Percentiles rank a stretch among this genome's conserved stretches.
phyloP scores from a whole-genome alignment of 1,139 yeast genomes.

The Sugiyamaella sp. region DNA sequence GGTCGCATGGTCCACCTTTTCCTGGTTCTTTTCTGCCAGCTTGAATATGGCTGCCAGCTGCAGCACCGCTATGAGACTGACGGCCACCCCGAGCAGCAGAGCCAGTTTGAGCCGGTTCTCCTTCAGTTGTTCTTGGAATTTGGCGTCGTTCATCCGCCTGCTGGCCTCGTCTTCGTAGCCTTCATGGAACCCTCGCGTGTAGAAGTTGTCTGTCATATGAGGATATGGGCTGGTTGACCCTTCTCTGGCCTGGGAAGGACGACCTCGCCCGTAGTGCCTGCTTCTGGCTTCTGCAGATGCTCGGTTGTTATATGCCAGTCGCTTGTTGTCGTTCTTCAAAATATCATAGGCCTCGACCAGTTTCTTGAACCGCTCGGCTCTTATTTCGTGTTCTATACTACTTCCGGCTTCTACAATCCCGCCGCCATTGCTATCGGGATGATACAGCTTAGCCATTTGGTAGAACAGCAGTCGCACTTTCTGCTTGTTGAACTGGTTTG shows the following conservation, averaged over 20 bases:
- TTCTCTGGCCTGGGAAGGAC: constrained; percentile 1
- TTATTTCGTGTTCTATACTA: constrained; percentile 25
- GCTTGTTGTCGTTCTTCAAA: constrained; percentile 57
- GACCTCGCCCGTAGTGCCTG: constrained; percentile 2
- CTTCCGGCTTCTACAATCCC: constrained; percentile 36
- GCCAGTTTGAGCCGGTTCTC: constrained; percentile 38
- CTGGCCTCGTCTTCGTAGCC: constrained; percentile 29
- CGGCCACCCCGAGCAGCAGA: constrained; percentile 31
- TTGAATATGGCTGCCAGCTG: constrained; percentile 36
- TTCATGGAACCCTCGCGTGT: constrained; percentile 23
- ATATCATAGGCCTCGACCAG: constrained; percentile 75
- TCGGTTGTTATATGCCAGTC: constrained; percentile 47
- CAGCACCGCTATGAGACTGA: constrained; percentile 34
- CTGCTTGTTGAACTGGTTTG: constrained; percentile 45
- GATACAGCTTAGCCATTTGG: constrained; percentile 75
- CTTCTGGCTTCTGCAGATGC: constrained; percentile 7
- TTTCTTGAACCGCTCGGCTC: constrained; percentile 61
- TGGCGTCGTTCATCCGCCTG: constrained; percentile 31
- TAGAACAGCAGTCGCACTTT: constrained; percentile 59
- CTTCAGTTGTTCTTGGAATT: constrained; percentile 37
- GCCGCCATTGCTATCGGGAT: constrained; percentile 62
- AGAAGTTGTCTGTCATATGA: constrained; percentile 17
- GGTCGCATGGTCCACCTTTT: constrained; percentile 28
- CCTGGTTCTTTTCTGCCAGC: constrained; percentile 31
- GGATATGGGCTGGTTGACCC: constrained; percentile 5